Conservation (phyloP, 176 grass and related monocot species). For the Oropetium thomaeum region DNA sequence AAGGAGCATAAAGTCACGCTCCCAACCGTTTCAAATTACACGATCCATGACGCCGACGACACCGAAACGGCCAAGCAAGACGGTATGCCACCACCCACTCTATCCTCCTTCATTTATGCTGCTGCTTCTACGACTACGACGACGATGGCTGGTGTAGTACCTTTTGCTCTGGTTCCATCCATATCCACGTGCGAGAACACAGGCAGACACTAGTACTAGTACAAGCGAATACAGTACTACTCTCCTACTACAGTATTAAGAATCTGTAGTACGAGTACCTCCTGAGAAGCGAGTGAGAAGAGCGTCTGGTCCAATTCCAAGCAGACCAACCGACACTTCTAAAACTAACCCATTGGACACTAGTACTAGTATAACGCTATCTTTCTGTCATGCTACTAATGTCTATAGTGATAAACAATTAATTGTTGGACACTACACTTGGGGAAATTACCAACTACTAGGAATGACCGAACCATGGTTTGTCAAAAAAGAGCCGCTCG, state of each 20-base stretch:
- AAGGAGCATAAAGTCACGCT: constrained; percentile 66
- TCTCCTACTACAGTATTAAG: no score
- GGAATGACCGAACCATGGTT: background rate
- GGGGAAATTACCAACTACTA: background rate
- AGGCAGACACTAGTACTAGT: no score
- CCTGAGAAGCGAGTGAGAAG: no score
- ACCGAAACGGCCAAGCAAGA: constrained; percentile 28
- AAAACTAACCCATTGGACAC: background rate
- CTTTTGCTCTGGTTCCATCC: background rate
- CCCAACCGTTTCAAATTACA: constrained; percentile 92
- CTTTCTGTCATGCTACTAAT: background rate
- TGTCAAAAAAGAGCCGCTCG: background rate
- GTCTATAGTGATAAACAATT: background rate
- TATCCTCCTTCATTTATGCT: background rate
- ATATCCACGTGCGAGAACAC: background rate
- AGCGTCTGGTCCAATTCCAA: background rate
- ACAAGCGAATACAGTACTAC: no score
- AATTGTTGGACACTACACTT: background rate
- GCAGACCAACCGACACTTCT: background rate
- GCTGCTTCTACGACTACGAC: no score
- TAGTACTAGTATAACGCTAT: no score
- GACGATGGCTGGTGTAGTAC: no score
- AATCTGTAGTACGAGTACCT: no score
- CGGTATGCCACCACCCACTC: constrained; percentile 14
- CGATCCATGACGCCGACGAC: constrained; percentile 63